Conservation (phyloP, 192 early-diverging fungal species). For the Paraglomus occultum region DNA sequence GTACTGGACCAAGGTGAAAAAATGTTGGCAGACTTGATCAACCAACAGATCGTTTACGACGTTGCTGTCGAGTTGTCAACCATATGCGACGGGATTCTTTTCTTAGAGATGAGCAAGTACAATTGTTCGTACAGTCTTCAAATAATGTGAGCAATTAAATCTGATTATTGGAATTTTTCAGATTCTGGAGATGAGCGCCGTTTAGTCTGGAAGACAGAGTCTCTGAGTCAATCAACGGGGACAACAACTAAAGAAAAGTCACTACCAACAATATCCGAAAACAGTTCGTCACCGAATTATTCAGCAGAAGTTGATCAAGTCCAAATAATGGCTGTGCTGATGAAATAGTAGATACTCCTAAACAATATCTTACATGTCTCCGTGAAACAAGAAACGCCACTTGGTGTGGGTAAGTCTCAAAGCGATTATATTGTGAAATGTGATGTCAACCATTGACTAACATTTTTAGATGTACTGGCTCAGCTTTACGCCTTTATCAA, state of each 20-base stretch:
- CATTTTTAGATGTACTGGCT: conserved; percentile 15
- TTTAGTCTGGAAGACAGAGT: conserved; percentile 21
- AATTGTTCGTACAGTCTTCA: background rate
- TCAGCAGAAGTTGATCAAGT: conserved; percentile 8
- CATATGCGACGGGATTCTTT: conserved; percentile 28
- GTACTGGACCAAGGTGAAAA: conserved; percentile 5
- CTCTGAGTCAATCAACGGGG: background rate
- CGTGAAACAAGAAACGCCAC: conserved; percentile 13
- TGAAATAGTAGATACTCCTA: conserved; percentile 6
- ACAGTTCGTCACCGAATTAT: conserved; percentile 1
- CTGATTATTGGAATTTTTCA: conserved; percentile 2
- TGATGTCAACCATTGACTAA: background rate
- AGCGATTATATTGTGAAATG: background rate
- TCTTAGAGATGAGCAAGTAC: conserved; percentile 15
- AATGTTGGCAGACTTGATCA: conserved; percentile 7
- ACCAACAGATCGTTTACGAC: conserved; percentile 25
- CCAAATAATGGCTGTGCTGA: background rate
- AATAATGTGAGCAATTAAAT: background rate
- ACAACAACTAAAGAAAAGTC: conserved; percentile 1
- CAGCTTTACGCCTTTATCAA: conserved; percentile 26
- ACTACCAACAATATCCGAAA: conserved; percentile 20
- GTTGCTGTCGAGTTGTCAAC: conserved; percentile 25
- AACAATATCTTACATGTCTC: conserved; percentile 19
- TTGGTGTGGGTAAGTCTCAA: conserved; percentile 16
- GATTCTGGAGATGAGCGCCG: conserved; percentile 21